Evolutionary conservation across 768 basidiomycete genomes (phyloP), one percentile per base, ranked within the genome.

Genomic region (Leccinum rimulosum): DNA sequence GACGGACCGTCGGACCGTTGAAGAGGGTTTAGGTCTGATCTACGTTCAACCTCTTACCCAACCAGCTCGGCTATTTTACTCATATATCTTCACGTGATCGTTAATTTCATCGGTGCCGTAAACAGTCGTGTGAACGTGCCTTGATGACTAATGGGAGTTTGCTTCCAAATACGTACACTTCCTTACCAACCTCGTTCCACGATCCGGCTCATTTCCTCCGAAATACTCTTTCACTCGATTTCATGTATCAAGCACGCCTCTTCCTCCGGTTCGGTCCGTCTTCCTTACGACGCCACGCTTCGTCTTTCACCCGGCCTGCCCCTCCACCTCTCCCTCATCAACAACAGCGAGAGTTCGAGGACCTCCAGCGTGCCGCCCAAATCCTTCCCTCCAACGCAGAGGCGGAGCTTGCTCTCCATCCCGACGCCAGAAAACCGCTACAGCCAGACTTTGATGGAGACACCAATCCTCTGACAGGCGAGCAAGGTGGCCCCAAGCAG

Each of bases 341-440:
- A 27, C 82, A 91, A 58, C 94, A 96, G 69, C 84, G 84, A 55
- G 91, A 95, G 72, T 95, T 95, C 59, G 92, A 96, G 69, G 81
- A 86, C n/a, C 86, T 94, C 36, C 81, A 87, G 62, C 82, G 86
- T 19, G 76, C 74, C n/a, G 84, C 84, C 22, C 22, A 22, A 22
- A 22, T 22, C 22, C 22, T 22, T 22, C 22, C 22, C 3, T 67
- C 65, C 35, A 76, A 80, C 33, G 67, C 75, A 2, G 80, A 77
- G 53, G 63, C 74, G 40, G 75, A 79, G 30, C 75, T 81, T 19
- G 75, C 82, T 2, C 67, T 84, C 48, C 91, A 93, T 66, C 89
- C 90, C 2, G 90, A 94, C 67, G 83, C 88, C 0, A 84, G 80
- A 25, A 70, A 72, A 15, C 83, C 85, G 1, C 58, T 87, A 25